Base-by-base conservation (phyloP, 495 filamentous ascomycete species). In the Glonium stellatum region DNA sequence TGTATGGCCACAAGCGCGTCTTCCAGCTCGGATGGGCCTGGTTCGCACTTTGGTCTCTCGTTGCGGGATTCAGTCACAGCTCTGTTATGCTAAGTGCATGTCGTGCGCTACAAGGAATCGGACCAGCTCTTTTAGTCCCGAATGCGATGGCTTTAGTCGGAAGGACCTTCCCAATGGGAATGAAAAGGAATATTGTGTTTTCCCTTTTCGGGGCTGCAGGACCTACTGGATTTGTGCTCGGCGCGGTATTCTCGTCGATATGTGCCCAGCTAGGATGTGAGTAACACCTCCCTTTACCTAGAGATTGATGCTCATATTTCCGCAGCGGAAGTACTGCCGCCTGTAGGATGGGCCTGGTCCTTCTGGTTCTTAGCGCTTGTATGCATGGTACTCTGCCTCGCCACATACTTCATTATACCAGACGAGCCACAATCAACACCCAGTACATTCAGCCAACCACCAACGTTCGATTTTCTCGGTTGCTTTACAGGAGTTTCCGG, bases 91-190 rank as follows among this genome's bases (percentile, higher is more conserved):
- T 80, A 61, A 70, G 77, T 25, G 67, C 73, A 36, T 73, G 75
- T 44, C 74, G 80, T 15, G 77, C 74, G 1, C 61, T 83, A 5
- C 76, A 80, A 13, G 82, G 81, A 5, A 65, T 84, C 5, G 82
- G 80, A 0, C 76, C 79, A 1, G 79, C 80, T 0, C 66, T 82
- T 25, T 62, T 79, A 2, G 67, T 83, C 22, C 76, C 80, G 0
- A 83, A 79, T 62, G 73, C 75, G 0, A 59, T 82, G 25, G 78
- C 77, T 1, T 64, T 84, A 21, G 64, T 83, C 0, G 77, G 74
- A 5, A 63, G 70, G 10, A 70, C 73, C 13, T 78, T 76, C 48
- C 67, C 67, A 0, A 35, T 47, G 5, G 67, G 65, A 18, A 39
- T 18, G 39, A 59, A 47, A 35, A 59, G 58, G 31, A 60, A 59